Evolutionary conservation across 768 basidiomycete species (phyloP), one percentile per base, ranked within the genome.

Genomic region (Termitomyces sp.): DNA sequence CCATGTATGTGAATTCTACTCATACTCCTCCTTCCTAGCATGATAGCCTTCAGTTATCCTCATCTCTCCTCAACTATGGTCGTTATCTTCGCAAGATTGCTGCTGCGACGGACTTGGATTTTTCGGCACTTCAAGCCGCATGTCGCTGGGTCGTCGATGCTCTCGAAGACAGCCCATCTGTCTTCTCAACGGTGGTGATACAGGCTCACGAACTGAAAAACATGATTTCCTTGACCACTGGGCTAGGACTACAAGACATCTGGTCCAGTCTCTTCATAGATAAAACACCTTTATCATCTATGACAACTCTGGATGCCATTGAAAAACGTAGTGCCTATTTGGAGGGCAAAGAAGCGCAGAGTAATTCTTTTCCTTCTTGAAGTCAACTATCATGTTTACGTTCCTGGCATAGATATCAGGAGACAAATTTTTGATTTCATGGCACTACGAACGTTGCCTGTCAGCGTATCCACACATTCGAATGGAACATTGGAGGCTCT

Each of bases 241-340:
- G 95, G 4, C 74, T 82, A 24, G 88, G 87, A 22, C 71, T 94
- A 66, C 70, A 79, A 19, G 75, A 84, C 21, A 80, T 96, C 35
- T 96, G 93, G 93, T 72, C 76, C 12, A 67, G 65, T 6, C 67
- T 85, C 53, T 76, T 69, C 28, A 43, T 67, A 22, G 67, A 68
- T 15, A 58, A 64, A 34, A 51, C 60, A 17, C 48, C 65, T 8
- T n/a, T 55, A 37, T 28, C 57, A 15, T 47, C 30, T 12, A 26
- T 55, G 4, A 19, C 54, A n/a, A 50, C 57, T 19, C 32, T 70
- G 38, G 46, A 51, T 5, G 51, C 51, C 9, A 46, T 74, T 2
- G 67, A 70, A 34, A 51, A 61, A 12, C 53, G 68, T 17, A 62
- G 67, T 34, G 56, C 59, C 21, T 53, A 54, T 48, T 43, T 68